phyloP scores from a whole-genome alignment of 495 filamentous ascomycete species.

The Filosporella fistucella region DNA sequence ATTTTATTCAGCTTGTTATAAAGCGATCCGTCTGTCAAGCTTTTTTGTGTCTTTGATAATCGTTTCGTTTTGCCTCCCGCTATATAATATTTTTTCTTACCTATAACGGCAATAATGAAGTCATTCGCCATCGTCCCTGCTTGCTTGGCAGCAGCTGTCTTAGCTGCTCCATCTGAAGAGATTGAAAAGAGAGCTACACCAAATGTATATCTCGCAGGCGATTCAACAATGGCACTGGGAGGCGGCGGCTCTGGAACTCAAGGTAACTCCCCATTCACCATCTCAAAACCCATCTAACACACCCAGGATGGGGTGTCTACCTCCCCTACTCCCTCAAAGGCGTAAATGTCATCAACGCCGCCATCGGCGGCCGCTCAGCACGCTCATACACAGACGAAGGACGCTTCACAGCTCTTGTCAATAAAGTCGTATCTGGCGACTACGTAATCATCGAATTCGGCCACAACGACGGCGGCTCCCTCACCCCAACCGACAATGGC shows the following conservation, averaged over 20 bases:
- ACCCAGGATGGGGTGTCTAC: conserved; percentile 55
- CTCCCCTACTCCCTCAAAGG: conserved; percentile 41
- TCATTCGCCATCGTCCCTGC: not conserved
- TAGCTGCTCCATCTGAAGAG: conserved; percentile 7
- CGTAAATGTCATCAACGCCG: conserved; percentile 49
- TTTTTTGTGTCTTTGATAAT: too few relatives aligned
- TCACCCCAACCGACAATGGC: conserved; percentile 51
- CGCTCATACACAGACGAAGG: conserved; percentile 57
- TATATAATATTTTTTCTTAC: too few relatives aligned
- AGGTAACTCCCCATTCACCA: conserved; percentile 1
- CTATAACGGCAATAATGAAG: conserved; percentile 8
- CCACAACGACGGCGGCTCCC: conserved; percentile 61
- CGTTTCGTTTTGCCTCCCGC: too few relatives aligned
- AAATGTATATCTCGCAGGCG: conserved; percentile 49
- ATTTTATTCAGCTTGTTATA: too few relatives aligned
- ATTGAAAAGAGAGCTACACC: conserved; percentile 11
- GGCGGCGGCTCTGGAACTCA: conserved; percentile 30
- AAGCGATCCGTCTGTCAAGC: too few relatives aligned
- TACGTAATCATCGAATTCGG: conserved; percentile 39
- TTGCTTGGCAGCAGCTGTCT: not conserved
- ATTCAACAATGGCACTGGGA: conserved; percentile 50
- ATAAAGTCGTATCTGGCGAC: conserved; percentile 42
- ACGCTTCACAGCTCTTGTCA: conserved; percentile 51
- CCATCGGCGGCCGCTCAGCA: conserved; percentile 53
- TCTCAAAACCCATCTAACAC: not conserved